Evolutionary conservation across 192 early-diverging fungal species (phyloP).

Genomic region (Gigaspora rosea): DNA sequence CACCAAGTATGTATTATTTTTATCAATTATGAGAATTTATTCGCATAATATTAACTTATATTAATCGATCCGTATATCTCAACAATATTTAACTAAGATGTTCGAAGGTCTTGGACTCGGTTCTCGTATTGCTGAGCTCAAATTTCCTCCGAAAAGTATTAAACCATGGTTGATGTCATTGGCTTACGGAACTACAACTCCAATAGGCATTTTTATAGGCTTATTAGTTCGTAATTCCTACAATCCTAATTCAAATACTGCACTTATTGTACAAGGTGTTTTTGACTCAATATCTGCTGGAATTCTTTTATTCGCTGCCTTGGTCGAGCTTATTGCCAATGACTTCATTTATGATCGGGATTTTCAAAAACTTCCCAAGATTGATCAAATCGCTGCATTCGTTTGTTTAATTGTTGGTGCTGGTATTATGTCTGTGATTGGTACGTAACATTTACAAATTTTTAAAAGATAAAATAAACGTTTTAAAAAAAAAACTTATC

Average conservation of each 20-base stretch:
- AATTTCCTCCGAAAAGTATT: conserved; percentile 37
- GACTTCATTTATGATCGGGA: conserved; percentile 62
- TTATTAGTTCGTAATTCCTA: conserved; percentile 68
- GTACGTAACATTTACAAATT: conserved; percentile 68
- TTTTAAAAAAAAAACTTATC: too few species aligned
- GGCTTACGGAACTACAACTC: conserved; percentile 77
- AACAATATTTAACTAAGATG: conserved; percentile 43
- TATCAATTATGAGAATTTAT: conserved; percentile 12
- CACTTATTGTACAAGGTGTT: conserved; percentile 72
- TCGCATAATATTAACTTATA: too few species aligned
- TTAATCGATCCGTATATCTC: too few species aligned
- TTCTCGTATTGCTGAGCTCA: conserved; percentile 64
- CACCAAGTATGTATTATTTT: conserved; percentile 60
- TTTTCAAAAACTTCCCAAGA: conserved; percentile 43
- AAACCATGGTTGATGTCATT: conserved; percentile 57
- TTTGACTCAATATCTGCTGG: conserved; percentile 81
- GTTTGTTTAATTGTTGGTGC: conserved; percentile 69
- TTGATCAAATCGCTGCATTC: conserved; percentile 54
- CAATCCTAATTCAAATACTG: conserved; percentile 50
- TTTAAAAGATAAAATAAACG: neutral
- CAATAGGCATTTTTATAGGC: conserved; percentile 80
- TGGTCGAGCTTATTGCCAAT: conserved; percentile 71
- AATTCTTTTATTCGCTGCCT: conserved; percentile 78
- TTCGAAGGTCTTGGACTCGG: conserved; percentile 81
- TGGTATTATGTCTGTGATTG: conserved; percentile 77